phyloP scores from a whole-genome alignment of 768 basidiomycete genomes.

The Tricholomella constricta region DNA sequence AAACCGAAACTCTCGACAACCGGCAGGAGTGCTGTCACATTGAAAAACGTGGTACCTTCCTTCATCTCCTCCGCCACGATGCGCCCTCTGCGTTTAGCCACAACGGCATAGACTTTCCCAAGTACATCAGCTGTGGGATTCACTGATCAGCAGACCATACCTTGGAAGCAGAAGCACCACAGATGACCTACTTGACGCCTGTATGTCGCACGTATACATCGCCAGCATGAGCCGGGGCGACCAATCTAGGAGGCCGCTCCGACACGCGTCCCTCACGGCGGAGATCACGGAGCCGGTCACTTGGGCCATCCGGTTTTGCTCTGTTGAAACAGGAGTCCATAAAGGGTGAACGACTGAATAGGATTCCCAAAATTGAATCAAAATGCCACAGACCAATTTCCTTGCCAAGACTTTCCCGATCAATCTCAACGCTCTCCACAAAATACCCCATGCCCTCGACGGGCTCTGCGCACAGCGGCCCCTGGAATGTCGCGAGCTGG shows the following conservation, averaged over 20 bases:
- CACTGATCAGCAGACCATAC: conserved; percentile 14
- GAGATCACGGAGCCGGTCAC: conserved; percentile 91
- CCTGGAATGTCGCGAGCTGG: conserved; percentile 92
- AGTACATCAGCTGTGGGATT: conserved; percentile 86
- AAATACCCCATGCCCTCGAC: conserved; percentile 93
- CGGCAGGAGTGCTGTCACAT: conserved; percentile 85
- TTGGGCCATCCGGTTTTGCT: conserved; percentile 78
- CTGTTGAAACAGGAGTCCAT: conserved; percentile 38
- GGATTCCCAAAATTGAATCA: background rate
- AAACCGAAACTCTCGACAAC: conserved; percentile 99
- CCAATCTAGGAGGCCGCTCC: conserved; percentile 92
- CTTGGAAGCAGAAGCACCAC: background rate
- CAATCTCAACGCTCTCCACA: conserved; percentile 72
- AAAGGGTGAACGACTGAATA: too few species aligned
- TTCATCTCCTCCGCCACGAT: conserved; percentile 99
- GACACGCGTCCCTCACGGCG: conserved; percentile 84
- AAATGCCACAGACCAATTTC: conserved; percentile 59
- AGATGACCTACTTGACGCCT: conserved; percentile 81
- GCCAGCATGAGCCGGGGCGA: conserved; percentile 95
- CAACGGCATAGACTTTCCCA: conserved; percentile 96
- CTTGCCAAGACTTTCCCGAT: conserved; percentile 57
- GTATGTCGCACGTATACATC: conserved; percentile 99
- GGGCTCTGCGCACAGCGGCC: conserved; percentile 94
- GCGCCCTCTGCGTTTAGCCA: conserved; percentile 85
- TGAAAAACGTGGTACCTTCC: conserved; percentile 95